Conservation (phyloP, 164 flowering plant genomes). For the Aristolochia californica region DNA sequence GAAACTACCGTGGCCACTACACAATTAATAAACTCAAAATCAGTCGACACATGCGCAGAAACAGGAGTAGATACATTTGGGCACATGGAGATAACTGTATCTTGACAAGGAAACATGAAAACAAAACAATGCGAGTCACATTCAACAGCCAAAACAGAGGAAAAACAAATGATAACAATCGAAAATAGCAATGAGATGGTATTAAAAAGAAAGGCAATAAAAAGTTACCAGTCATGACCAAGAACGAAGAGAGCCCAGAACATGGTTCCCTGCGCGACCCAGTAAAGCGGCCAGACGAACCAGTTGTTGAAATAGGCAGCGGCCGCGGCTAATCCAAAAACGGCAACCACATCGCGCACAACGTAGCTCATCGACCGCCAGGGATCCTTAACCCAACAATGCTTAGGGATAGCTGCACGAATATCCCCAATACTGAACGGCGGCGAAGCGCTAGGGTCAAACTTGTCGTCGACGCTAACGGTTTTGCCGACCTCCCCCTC, state of each 20-base stretch:
- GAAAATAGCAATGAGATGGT: background rate
- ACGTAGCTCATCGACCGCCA: constrained; percentile 74
- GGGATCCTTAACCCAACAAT: constrained; percentile 83
- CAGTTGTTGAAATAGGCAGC: constrained; percentile 46
- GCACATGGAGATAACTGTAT: background rate
- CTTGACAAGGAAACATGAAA: background rate
- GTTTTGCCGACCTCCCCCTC: constrained; percentile 4
- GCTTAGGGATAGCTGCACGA: constrained; percentile 78
- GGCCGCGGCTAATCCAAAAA: constrained; percentile 33
- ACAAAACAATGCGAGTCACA: background rate
- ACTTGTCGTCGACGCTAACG: constrained; percentile 14
- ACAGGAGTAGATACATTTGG: background rate
- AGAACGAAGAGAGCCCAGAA: constrained; percentile 94
- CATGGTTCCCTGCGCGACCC: constrained; percentile 85
- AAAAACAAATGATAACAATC: background rate
- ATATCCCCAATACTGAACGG: constrained; percentile 71
- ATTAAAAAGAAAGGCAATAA: background rate
- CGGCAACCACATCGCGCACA: constrained; percentile 43
- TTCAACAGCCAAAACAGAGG: background rate
- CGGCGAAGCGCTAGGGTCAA: constrained; percentile 61
- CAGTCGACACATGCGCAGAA: background rate
- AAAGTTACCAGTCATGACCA: constrained; percentile 73
- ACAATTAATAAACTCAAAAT: constrained; percentile 1
- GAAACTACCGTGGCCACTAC: constrained; percentile 53
- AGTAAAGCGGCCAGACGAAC: constrained; percentile 27